Conservation (phyloP, 2,329 filamentous ascomycete species). For the Alternaria viburni region DNA sequence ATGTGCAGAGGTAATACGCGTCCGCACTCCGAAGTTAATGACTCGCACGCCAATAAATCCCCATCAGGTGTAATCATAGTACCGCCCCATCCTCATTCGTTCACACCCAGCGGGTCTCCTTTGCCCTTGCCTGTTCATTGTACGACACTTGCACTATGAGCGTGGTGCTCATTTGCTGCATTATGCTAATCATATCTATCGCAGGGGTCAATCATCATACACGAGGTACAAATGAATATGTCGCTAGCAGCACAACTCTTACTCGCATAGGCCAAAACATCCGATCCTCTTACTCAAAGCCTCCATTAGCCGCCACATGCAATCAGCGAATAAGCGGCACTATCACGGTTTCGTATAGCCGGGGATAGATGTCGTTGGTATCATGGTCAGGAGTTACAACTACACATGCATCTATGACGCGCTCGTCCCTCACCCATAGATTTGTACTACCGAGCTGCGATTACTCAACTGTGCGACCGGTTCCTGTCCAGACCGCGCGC, state of each 20-base stretch:
- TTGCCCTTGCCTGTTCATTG: constrained; percentile 35
- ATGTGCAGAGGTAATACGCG: constrained; percentile 30
- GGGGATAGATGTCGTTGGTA: background rate
- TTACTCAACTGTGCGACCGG: background rate
- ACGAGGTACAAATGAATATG: constrained; percentile 17
- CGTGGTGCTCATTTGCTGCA: constrained; percentile 22
- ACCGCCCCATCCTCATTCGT: constrained; percentile 34
- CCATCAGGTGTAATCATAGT: constrained; percentile 32
- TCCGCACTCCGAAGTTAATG: constrained; percentile 25
- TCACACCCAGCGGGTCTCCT: constrained; percentile 20
- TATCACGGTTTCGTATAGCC: constrained; percentile 17
- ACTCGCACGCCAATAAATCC: constrained; percentile 37
- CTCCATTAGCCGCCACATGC: constrained; percentile 23
- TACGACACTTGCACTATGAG: constrained; percentile 30
- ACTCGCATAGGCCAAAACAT: constrained; percentile 30
- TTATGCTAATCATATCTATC: constrained; percentile 30
- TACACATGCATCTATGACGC: constrained; percentile 33
- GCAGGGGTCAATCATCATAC: background rate
- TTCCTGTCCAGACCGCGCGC: background rate
- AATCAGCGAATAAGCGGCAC: constrained; percentile 23
- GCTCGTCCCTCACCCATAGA: constrained; percentile 11
- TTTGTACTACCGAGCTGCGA: background rate
- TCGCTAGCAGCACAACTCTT: constrained; percentile 23
- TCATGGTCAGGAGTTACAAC: constrained; percentile 12
- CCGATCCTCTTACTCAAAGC: constrained; percentile 16